Conservation (phyloP, 225 moss, liverwort and hornwort genomes). For the Rhytidiadelphus loreus region DNA sequence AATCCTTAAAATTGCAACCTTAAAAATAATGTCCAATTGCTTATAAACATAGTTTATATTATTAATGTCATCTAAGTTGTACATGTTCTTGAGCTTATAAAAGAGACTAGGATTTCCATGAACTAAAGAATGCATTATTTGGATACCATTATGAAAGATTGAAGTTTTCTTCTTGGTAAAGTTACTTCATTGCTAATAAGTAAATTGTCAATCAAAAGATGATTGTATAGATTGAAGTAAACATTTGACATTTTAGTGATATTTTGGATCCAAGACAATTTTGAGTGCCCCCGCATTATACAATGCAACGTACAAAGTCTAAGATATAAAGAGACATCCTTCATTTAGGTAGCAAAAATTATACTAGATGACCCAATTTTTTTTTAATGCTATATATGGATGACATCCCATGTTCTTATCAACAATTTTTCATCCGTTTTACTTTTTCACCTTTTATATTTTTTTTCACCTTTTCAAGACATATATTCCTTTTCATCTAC, state of each 20-base stretch:
- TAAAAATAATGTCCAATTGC: not conserved
- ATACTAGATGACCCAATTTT: too few species aligned
- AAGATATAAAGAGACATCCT: not conserved
- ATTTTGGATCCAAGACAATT: not conserved
- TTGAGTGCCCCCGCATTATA: not conserved
- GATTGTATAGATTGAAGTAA: too few species aligned
- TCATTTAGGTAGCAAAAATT: not conserved
- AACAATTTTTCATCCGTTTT: not conserved
- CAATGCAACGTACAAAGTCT: not conserved
- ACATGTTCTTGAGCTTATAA: too few species aligned
- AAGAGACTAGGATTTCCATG: not conserved
- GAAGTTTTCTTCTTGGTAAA: not conserved
- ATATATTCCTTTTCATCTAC: too few species aligned
- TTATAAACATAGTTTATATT: not conserved
- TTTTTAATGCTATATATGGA: not conserved
- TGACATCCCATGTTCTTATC: not conserved
- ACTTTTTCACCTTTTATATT: too few species aligned
- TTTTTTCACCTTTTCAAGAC: too few species aligned
- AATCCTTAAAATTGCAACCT: too few species aligned
- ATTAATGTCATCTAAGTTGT: not conserved
- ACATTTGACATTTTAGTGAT: too few species aligned
- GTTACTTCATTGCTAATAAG: too few species aligned
- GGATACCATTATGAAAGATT: not conserved
- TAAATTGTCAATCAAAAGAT: not conserved
- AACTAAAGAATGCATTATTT: not conserved